phyloP scores from a whole-genome alignment of 805 yeast species.

The Candida easanensis region DNA sequence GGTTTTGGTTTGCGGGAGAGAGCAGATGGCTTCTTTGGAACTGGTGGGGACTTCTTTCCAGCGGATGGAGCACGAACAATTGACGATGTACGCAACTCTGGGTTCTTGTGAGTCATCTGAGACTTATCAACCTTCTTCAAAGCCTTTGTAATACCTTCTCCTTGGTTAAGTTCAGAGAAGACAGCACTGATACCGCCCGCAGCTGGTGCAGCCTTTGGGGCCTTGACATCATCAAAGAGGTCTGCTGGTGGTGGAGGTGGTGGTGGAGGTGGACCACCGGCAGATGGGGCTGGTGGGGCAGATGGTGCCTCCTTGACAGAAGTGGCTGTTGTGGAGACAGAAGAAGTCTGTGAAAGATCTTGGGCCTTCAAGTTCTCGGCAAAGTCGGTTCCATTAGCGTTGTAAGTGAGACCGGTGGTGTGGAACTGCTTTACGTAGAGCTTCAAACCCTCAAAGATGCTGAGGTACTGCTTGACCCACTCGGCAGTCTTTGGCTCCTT shows the following conservation, averaged over 20 bases:
- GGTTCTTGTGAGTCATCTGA: conserved; percentile 92
- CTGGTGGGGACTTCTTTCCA: conserved; percentile 53
- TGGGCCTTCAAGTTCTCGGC: conserved; percentile 42
- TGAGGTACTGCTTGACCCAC: conserved; percentile 73
- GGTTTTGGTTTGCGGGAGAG: conserved; percentile 50
- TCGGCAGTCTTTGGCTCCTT: conserved; percentile 64
- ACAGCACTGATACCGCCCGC: conserved; percentile 77
- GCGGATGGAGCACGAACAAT: conserved; percentile 36
- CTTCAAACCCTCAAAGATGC: conserved; percentile 66
- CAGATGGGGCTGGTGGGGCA: conserved; percentile 91
- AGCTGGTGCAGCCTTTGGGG: conserved; percentile 24
- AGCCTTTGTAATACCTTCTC: conserved; percentile 78
- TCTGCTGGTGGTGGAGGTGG: conserved; percentile 93
- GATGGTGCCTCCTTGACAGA: conserved; percentile 53
- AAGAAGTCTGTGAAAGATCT: conserved; percentile 28
- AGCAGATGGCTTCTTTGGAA: conserved; percentile 77
- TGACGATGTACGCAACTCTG: conserved; percentile 63
- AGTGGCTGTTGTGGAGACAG: conserved; percentile 33
- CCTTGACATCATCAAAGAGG: conserved; percentile 44
- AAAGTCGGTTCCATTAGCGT: conserved; percentile 56
- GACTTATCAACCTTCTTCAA: conserved; percentile 90
- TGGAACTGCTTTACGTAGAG: conserved; percentile 74
- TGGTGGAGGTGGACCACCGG: conserved; percentile 85
- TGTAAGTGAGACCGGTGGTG: conserved; percentile 85
- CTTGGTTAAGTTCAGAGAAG: conserved; percentile 85